phyloP scores from a whole-genome alignment of 768 basidiomycete species.

The Lactarius indigo region DNA sequence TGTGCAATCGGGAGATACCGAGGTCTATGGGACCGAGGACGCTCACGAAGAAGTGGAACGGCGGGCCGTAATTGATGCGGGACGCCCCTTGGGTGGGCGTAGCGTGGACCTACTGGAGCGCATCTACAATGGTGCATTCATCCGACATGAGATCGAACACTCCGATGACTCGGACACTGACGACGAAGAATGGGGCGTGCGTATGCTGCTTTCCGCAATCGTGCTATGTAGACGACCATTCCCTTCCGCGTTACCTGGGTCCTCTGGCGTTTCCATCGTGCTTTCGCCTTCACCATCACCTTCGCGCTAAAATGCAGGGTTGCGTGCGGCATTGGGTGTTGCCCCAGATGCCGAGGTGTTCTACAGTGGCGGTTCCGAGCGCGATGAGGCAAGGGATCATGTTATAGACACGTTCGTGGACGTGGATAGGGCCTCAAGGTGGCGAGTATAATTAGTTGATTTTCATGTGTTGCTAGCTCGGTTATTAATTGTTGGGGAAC shows the following conservation, averaged over 20 bases:
- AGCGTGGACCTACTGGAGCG: conserved; percentile 55
- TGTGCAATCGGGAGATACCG: conserved; percentile 16
- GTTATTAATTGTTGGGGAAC: conserved; percentile 3
- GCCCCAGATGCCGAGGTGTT: conserved; percentile 54
- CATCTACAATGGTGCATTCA: conserved; percentile 31
- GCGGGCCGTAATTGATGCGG: conserved; percentile 51
- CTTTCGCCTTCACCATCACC: conserved; percentile 61
- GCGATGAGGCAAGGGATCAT: conserved; percentile 76
- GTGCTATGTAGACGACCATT: conserved; percentile 63
- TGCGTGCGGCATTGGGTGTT: conserved; percentile 46
- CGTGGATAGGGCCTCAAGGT: conserved; percentile 22
- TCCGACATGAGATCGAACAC: conserved; percentile 32
- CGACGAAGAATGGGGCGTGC: conserved; percentile 47
- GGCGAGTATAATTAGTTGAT: conserved; percentile 18
- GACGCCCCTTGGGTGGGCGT: conserved; percentile 59
- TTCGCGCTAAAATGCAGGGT: conserved; percentile 37
- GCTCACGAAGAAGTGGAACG: conserved; percentile 40
- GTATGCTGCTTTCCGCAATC: conserved; percentile 57
- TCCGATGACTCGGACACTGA: conserved; percentile 21
- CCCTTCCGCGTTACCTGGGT: conserved; percentile 30
- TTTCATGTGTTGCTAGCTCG: conserved; percentile 6
- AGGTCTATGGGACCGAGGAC: conserved; percentile 32
- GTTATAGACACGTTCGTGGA: conserved; percentile 67
- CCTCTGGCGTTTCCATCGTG: conserved; percentile 34
- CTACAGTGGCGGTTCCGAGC: conserved; percentile 33